Percentiles rank a stretch among this genome's conserved stretches.
These are phyloP conservation scores for Colletotrichum tofieldiae DNA, from an alignment of 2,329 filamentous ascomycete species.

Conservation along the genomic window DNA sequence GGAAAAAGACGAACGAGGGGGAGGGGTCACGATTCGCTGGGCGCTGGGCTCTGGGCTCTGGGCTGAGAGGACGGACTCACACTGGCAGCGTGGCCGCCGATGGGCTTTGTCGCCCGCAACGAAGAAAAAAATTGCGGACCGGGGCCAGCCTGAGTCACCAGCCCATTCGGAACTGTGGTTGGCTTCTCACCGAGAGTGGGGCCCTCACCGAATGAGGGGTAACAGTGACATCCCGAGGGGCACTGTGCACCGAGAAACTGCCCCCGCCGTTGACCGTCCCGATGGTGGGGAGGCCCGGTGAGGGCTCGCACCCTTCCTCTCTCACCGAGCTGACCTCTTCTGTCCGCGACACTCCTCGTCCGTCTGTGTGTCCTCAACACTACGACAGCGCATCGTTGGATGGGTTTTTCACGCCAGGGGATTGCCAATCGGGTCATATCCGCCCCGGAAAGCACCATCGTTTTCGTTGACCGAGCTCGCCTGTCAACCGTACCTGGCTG, in stretches of 20 bases:
- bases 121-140: constrained; percentile 39
- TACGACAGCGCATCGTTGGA: not conserved
- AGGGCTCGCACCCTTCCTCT: not conserved
- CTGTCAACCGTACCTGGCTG: not conserved
- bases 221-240: constrained; percentile 17
- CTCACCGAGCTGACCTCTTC: not conserved
- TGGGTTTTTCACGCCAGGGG: not conserved
- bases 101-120: constrained; percentile 25
- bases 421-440: not conserved
- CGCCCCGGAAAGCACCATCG: not conserved
- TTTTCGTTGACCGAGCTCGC: not conserved
- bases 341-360: not conserved
- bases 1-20: constrained; percentile 32
- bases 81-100: not conserved
- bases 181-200: not conserved
- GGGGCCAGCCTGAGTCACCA: constrained; percentile 32
- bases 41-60: constrained; percentile 17
- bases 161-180: not conserved
- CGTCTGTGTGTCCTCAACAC: not conserved
- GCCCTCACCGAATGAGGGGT: constrained; percentile 30
- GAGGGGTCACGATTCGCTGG: constrained; percentile 29
- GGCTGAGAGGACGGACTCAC: not conserved
- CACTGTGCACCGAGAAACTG: not conserved
- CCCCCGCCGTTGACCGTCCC: not conserved
- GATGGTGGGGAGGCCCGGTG: not conserved